These are phyloP conservation scores for Chaetomium sp. DNA, from an alignment of 2,329 filamentous ascomycete genomes.

Conservation along the genomic window DNA sequence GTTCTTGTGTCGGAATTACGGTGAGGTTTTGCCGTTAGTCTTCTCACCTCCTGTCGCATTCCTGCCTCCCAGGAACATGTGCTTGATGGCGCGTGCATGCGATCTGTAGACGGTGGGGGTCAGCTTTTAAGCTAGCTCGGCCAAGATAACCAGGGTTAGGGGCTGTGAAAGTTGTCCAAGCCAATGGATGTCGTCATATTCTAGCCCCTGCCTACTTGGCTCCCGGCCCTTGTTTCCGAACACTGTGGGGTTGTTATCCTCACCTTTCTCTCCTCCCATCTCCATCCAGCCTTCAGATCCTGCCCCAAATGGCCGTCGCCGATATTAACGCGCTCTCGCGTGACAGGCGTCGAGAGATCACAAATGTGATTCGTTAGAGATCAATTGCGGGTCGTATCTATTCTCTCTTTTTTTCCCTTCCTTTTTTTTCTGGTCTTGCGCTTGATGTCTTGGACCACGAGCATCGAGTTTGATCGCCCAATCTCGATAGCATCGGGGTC, in stretches of 20 bases:
- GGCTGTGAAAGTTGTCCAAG: background rate
- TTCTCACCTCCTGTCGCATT: background rate
- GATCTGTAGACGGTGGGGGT: constrained; percentile 1
- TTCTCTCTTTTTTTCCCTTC: background rate
- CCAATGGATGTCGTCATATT: constrained; percentile 17
- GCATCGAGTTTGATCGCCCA: constrained; percentile 14
- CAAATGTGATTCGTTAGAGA: too few relatives aligned
- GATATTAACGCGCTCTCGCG: background rate
- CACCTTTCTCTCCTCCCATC: background rate
- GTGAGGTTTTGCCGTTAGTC: constrained; percentile 15
- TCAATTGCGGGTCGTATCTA: background rate
- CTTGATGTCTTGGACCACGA: background rate
- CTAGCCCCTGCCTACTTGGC: constrained; percentile 10
- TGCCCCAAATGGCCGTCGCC: background rate
- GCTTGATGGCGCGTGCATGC: background rate
- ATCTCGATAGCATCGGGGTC: constrained; percentile 6
- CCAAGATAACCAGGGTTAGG: constrained; percentile 19
- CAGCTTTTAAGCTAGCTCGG: background rate
- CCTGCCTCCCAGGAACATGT: background rate
- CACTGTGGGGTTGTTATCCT: constrained; percentile 2
- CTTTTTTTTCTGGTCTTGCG: background rate
- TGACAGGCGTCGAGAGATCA: background rate
- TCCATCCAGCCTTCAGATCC: background rate
- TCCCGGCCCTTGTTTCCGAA: constrained; percentile 18
- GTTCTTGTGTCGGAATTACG: constrained; percentile 18